Evolutionary conservation across 768 basidiomycete species (phyloP), one percentile per base, ranked within the genome.

Genomic region (Filobasidium floriforme): DNA sequence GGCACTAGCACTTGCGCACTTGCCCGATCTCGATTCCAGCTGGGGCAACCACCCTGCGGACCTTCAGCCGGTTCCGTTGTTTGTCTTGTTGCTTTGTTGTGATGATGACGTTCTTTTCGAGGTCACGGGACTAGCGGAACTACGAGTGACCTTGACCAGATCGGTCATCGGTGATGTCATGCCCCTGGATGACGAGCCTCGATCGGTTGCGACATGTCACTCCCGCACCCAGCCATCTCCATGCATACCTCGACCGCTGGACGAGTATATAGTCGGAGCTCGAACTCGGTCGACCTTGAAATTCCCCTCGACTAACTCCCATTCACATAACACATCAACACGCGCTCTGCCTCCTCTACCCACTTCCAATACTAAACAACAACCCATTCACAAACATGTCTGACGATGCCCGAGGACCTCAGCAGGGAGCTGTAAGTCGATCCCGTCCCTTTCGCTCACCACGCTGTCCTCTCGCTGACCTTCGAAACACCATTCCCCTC

Each of bases 371-470:
- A 49, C 15, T 49, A 3, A 4, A 57, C 7, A 57, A 15, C 54
- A 57, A 24, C 14, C 52, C 15, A 18, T 24, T 57, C 54, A 57
- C 29, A 24, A 57, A 22, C 6, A 57, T 57, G 54, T 57, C 54
- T 57, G 54, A 57, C 54, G 19, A 51, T 24, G 46, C 54, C 24
- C 54, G 54, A 26, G 54, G 54, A 57, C 54, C 54, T 57, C 54
- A 57, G 26, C 54, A 57, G 54, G 54, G 54, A 22, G 54, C 54
- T 57, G 54, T 57, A 57, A 57, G 54, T n/a, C 54, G 14, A 11
- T 24, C 26, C 2, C 54, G 7, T 15, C 54, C 24, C 46, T 51
- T 24, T 51, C 32, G 32, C 9, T 37, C 32, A 37, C 32, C 9
- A 37, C 32, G 4, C 32, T 9, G 3, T 37, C 32, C 32, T 37